Evolutionary conservation across 768 basidiomycete genomes (phyloP), one percentile per base, ranked within the genome.

Genomic region (Boletus barrowsii): DNA sequence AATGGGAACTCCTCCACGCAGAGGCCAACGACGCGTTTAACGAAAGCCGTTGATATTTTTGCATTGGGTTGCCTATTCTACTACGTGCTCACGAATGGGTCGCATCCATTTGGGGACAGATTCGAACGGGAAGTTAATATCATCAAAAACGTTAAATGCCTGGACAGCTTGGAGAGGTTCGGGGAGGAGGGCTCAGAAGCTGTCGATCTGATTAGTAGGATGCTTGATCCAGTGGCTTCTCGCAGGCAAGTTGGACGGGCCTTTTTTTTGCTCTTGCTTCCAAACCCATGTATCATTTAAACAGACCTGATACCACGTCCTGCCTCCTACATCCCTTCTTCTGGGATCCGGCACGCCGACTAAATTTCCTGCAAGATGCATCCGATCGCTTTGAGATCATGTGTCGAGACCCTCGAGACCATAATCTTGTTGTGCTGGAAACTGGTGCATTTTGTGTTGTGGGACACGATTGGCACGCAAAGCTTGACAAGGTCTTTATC

Each of bases 331-430:
- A 98, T 73, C 97, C 97, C 0, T 96, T 90, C 78, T 99, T 98
- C 77, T 99, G 97, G 97, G 87, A 93, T 51, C 75, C 94, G 0
- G 86, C 80, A 9, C 84, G 88, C 53, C 82, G 96, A 40, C 75
- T 99, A 5, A 84, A 82, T 47, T 99, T 99, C 79, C 76, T 99
- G n/a, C 95, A 96, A 71, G 97, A 98, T 58, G 92, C 94, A 0
- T 97, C 94, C 0, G 96, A 98, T 71, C 83, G 95, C 5, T 99
- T 98, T 69, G 97, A 98, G 72, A 94, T 94, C 68, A 96, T 98
- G 93, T 90, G 87, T 61, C 83, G 93, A 30, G 94, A 96, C 45
- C 94, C 95, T 0, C 86, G 84, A 53, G 92, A 96, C 53, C 78
- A 83, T 0, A 79, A 83, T 52, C 78, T 99, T 22, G 62, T 90